Conservation (phyloP, 495 filamentous ascomycete species). For the Hyaloscypha finlandica region DNA sequence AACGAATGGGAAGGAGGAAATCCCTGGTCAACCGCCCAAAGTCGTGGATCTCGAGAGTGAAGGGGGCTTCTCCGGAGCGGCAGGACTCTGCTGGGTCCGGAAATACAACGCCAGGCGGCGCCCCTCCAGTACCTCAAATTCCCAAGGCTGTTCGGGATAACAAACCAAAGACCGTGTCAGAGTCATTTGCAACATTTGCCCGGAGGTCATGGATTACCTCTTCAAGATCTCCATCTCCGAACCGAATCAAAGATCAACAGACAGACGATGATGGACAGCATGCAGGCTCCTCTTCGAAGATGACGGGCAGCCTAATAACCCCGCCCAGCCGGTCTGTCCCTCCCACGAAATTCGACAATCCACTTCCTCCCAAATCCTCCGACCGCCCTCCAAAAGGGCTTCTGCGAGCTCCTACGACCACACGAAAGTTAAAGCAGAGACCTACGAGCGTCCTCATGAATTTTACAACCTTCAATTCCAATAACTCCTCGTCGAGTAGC, state of each 20-base stretch:
- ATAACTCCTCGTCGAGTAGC: conserved; percentile 34
- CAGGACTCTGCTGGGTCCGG: conserved; percentile 10
- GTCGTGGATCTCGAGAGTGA: conserved; percentile 35
- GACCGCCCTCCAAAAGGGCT: conserved; percentile 17
- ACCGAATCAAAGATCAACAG: conserved; percentile 15
- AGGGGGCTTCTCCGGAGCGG: conserved; percentile 31
- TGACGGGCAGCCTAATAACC: conserved; percentile 14
- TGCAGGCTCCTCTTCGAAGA: conserved; percentile 15
- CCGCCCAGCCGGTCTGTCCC: conserved; percentile 8
- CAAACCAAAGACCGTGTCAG: conserved; percentile 43
- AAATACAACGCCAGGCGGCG: conserved; percentile 23
- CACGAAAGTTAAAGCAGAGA: conserved; percentile 27
- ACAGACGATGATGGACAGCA: conserved; percentile 19
- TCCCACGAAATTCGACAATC: conserved; percentile 24
- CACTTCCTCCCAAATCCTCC: conserved; percentile 10
- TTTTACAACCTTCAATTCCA: conserved; percentile 30
- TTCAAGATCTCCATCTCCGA: conserved; percentile 63
- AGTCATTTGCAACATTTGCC: conserved; percentile 65
- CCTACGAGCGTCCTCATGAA: conserved; percentile 34
- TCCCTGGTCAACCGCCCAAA: conserved; percentile 35
- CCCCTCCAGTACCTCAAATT: conserved; percentile 29
- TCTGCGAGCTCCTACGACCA: conserved; percentile 14
- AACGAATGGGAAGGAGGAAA: conserved; percentile 31
- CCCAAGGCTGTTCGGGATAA: conserved; percentile 29
- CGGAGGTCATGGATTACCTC: conserved; percentile 67